Evolutionary conservation across 2,329 filamentous ascomycete species (phyloP), one percentile per base, ranked within the genome.

Genomic region (Ophiostoma angusticollis): DNA sequence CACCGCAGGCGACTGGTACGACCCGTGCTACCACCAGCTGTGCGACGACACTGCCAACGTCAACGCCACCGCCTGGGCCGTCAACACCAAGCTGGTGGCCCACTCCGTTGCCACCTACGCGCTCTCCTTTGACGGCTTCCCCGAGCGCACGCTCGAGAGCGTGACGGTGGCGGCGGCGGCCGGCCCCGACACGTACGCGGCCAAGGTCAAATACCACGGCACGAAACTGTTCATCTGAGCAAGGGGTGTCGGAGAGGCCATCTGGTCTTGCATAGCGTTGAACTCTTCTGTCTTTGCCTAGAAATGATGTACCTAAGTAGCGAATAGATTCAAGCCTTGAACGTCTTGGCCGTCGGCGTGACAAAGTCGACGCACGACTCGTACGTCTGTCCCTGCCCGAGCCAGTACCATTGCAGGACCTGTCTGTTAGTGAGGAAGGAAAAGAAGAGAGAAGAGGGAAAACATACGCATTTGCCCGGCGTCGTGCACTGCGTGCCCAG

Each of bases 51-150:
- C 74, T 19, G 50, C 50, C 49, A 78, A 79, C 46, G 56, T 78
- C 43, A 71, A 77, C 53, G 48, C 68, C 45, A 72, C 68, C 3
- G 73, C 74, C 2, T 78, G 72, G 72, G 65, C 73, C 48, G 45
- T 70, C 19, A 78, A 76, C 55, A 71, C 73, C 7, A 72, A 72
- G 70, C 61, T 78, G 25, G 78, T 86, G 47, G 80, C 81, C 3
- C 77, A 82, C 57, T 77, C 76, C 1, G 73, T 84, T n/a, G 80
- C 78, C 1, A 78, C 74, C 0, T 84, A 74, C 50, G 79, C 78
- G 9, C 54, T 61, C 4, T 80, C 75, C 0, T 76, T 83, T 46
- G 63, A 79, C 5, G 73, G 68, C 9, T 80, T 83, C 58, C 78
- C 78, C 1, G 55, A 74, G 56, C 63, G 75, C 13, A 47, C 45